Evolutionary conservation across 192 early-diverging fungal species (phyloP).

Genomic region (Coemansia sp.): DNA sequence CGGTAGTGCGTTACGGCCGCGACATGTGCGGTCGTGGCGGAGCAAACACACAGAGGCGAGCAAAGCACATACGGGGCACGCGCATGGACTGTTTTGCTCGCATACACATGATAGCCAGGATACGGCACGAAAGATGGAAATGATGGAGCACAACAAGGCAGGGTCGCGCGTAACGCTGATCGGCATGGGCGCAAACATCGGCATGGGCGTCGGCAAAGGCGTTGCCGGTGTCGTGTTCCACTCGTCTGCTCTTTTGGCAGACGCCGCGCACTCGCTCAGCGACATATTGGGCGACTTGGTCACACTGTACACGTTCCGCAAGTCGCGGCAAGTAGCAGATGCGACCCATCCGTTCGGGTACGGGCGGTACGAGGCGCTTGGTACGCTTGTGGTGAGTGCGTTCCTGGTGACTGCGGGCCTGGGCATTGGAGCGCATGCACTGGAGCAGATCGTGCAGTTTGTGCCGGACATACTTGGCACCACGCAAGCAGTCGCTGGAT

Average conservation of each 20-base stretch:
- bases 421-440: conserved; percentile 67
- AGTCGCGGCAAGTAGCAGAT: conserved; percentile 65
- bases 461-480: conserved; percentile 22
- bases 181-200: conserved; percentile 65
- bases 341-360: conserved; percentile 68
- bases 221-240: conserved; percentile 67
- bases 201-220: conserved; percentile 63
- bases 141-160: conserved; percentile 52
- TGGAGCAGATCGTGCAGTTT: conserved; percentile 54
- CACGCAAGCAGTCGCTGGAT: conserved; percentile 11
- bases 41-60: conserved; percentile 16
- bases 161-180: conserved; percentile 69
- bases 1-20: not conserved
- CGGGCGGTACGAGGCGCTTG: conserved; percentile 65
- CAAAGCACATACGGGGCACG: not conserved
- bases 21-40: not conserved
- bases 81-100: conserved; percentile 5
- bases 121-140: conserved; percentile 29
- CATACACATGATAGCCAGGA: conserved; percentile 16
- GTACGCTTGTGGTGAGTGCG: conserved; percentile 63
- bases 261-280: conserved; percentile 79
- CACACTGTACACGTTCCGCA: conserved; percentile 74
- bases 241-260: conserved; percentile 75
- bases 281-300: conserved; percentile 74
- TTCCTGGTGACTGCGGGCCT: conserved; percentile 67